Base-by-base conservation (phyloP, 192 early-diverging fungal genomes). In the Kappamyces sp. region DNA sequence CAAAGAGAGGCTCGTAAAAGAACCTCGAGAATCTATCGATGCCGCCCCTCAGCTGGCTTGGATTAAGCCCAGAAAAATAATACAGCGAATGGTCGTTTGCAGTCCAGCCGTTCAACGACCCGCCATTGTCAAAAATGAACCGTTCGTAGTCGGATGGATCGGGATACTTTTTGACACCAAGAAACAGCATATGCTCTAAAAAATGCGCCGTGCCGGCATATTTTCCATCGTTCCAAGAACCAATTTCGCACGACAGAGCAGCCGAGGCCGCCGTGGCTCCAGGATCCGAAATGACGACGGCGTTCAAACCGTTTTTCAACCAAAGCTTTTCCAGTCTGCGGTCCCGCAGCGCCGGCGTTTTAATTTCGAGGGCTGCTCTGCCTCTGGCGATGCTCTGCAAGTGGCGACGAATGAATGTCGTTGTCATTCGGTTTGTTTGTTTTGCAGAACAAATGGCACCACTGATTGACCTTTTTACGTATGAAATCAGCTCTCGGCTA, bases 1-100 rank as follows among this genome's bases (percentile, higher is more conserved):
- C 69, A 58, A 75, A 75, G 9, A 75, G 58, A 49, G 73, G 73
- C 51, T 71, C 66, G 58, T 71, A 66, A 51, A 75, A 75, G 62
- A 75, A 75, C 47, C 64, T 8, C 34, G 69, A 61, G 60, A 75
- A 75, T 6, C 69, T 57, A 31, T 75, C 73, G 9, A 75, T 57
- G n/a, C 69, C 73, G 34, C 73, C 73, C 10, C 65, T 59, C 15
- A 75, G 34, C 31, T 34, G 51, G 23, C 42, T 9, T 37, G 73
- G 69, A 12, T 55, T 50, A 2, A 72, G 41, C 2, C 23, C 35
- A 2, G 55, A 37, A 62, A 75, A 75, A 52, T 75, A 69, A 60
- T 75, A 75, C 3, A 75, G 39, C 5, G 69, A 71, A 49, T 75
- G 73, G 48, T 71, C 69, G 44, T 59, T 66, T 5, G 69, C 49